Evolutionary conservation across 225 moss, liverwort and hornwort genomes (phyloP).

Genomic region (Neckera pumila): DNA sequence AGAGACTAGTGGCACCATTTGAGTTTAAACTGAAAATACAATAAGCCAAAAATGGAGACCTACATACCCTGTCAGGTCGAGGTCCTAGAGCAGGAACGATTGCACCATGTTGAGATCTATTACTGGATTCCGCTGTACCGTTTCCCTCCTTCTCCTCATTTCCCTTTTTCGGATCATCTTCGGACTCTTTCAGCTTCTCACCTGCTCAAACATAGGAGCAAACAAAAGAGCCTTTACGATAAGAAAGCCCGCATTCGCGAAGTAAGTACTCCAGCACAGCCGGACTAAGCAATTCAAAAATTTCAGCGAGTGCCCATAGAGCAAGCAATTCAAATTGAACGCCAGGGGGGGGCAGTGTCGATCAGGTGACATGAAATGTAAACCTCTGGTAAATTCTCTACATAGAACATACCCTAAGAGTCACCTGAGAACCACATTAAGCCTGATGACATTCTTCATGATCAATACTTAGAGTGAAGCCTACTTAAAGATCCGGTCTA

Average conservation of each 20-base stretch:
- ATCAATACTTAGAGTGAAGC: not conserved
- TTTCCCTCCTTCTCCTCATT: slow-evolving; percentile 56
- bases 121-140: slow-evolving; percentile 30
- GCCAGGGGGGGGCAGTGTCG: not conserved
- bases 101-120: slow-evolving; percentile 44
- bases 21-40: not conserved
- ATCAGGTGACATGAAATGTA: not conserved
- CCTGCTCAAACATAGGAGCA: slow-evolving; percentile 16
- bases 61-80: slow-evolving; percentile 68
- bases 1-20: not conserved
- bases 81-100: slow-evolving; percentile 89
- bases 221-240: not conserved
- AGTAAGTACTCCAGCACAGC: not conserved
- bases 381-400: not conserved
- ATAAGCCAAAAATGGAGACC: not conserved
- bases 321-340: not conserved
- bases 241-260: not conserved
- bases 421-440: not conserved
- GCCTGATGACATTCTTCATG: not conserved
- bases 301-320: not conserved
- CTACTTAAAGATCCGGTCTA: not conserved
- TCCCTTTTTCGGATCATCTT: slow-evolving; percentile 25
- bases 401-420: not conserved
- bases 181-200: slow-evolving; percentile 36
- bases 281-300: not conserved